Conservation (phyloP, 2,329 filamentous ascomycete species). For the Diaporthe australafricana region DNA sequence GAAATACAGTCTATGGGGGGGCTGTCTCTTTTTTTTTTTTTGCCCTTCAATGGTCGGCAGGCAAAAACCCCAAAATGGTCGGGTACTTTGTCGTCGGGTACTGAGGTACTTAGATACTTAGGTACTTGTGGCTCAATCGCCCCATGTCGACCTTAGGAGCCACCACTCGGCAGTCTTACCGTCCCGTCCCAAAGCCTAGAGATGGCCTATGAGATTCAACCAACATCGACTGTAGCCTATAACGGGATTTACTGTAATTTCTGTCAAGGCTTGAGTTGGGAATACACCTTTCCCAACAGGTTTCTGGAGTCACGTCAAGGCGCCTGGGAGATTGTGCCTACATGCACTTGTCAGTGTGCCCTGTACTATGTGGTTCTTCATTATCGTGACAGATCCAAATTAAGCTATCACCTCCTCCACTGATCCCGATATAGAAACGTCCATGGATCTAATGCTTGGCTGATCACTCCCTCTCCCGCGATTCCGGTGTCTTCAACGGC, state of each 20-base stretch:
- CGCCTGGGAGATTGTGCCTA: neutral
- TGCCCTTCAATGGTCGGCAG: slow-evolving; percentile 1
- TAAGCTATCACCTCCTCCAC: slow-evolving; percentile 18
- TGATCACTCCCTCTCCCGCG: slow-evolving; percentile 12
- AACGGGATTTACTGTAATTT: neutral
- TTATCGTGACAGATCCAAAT: slow-evolving; percentile 6
- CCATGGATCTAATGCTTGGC: slow-evolving; percentile 1
- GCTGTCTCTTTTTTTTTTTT: slow-evolving; percentile 11
- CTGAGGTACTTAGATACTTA: neutral
- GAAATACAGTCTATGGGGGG: slow-evolving; percentile 17
- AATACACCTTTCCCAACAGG: neutral
- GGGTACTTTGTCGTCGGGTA: neutral
- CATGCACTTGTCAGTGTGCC: neutral
- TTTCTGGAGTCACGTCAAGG: neutral
- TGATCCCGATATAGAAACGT: slow-evolving; percentile 26
- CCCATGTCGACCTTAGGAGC: neutral
- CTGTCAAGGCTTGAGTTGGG: neutral
- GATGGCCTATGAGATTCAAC: neutral
- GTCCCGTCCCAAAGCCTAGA: neutral
- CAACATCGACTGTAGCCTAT: neutral
- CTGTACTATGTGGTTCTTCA: neutral
- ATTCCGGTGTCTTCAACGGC: neutral
- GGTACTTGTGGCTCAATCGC: neutral
- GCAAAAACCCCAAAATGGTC: neutral
- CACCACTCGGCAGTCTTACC: slow-evolving; percentile 19